Evolutionary conservation across 306 rosid species (phyloP).

Genomic region (Inga leiocalycina): DNA sequence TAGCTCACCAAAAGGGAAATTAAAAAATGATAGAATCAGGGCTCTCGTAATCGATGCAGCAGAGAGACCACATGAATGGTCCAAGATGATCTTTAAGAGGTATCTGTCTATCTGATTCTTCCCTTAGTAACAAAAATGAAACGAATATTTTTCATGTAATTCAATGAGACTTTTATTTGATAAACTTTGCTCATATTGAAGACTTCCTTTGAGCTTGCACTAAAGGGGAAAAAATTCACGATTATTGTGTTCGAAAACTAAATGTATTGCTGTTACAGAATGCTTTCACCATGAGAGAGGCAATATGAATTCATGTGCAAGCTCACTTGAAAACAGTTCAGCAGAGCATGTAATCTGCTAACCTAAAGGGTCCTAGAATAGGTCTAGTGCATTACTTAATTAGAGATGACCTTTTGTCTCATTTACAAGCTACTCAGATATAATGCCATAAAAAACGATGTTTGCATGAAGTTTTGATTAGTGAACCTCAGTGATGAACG

Average conservation of each 20-base stretch:
- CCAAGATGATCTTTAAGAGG: not conserved
- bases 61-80: slow-evolving; percentile 37
- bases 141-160: slow-evolving; percentile 34
- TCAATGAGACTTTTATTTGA: not conserved
- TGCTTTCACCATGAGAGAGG: not conserved
- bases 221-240: not conserved
- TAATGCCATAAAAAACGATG: not conserved
- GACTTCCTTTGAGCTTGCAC: not conserved
- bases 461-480: slow-evolving; percentile 15
- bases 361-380: not conserved
- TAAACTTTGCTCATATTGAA: not conserved
- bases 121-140: slow-evolving; percentile 42
- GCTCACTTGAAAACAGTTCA: not conserved
- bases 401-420: not conserved
- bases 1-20: not conserved
- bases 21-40: not conserved
- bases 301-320: not conserved
- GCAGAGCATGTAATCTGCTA: not conserved
- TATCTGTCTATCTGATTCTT: not conserved
- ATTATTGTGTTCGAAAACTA: not conserved
- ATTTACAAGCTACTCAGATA: slow-evolving; percentile 15
- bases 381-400: not conserved
- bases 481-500: slow-evolving; percentile 89
- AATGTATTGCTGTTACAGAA: not conserved
- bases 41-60: not conserved